Evolutionary conservation across 345 rosid species (phyloP), one percentile per base, ranked within the genome.

Genomic region (Brassica nigra): DNA sequence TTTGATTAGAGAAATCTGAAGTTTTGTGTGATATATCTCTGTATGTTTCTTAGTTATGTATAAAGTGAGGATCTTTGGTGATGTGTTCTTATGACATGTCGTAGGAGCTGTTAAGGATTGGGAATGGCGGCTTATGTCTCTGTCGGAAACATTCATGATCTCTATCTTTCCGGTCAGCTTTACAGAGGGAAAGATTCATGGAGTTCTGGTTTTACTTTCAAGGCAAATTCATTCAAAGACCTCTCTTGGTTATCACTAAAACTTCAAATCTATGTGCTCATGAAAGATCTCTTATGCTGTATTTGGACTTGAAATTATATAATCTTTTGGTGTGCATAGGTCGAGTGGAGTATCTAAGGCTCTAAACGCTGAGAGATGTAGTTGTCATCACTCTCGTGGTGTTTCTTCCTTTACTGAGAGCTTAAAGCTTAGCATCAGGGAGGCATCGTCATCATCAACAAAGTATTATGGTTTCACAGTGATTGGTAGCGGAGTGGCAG

Each of bases 401-500:
- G 85, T 39, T 62, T 82, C 73, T 49, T 34, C 84, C 8, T 20
- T 27, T 39, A 68, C 36, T 9, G 81, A 85, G 12, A 76, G 58
- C 52, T 62, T 84, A 77, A 92, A 80, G 82, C 61, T 6, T 47
- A 28, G 78, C 59, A 78, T 58, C 73, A 85, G 80, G 74, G 79
- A 80, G 1, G 77, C 72, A 5, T 84, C 85, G n/a, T 83, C 84
- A 64, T 85, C 93, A 68, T 23, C 27, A 23, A 87, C 93, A 33
- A 93, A 86, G 79, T 90, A 81, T 75, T 93, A 89, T 78, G 99
- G 91, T 88, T 95, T 91, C 86, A 83, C 89, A 33, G 91, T 95
- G 62, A 91, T 95, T 81, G 98, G 99, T 33, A 95, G 99, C 79
- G 99, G 99, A 72, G 88, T 95, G 77, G 99, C 99, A n/a, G 99